Evolutionary conservation across 345 rosid species (phyloP).

Genomic region (Gossypium arboreum): DNA sequence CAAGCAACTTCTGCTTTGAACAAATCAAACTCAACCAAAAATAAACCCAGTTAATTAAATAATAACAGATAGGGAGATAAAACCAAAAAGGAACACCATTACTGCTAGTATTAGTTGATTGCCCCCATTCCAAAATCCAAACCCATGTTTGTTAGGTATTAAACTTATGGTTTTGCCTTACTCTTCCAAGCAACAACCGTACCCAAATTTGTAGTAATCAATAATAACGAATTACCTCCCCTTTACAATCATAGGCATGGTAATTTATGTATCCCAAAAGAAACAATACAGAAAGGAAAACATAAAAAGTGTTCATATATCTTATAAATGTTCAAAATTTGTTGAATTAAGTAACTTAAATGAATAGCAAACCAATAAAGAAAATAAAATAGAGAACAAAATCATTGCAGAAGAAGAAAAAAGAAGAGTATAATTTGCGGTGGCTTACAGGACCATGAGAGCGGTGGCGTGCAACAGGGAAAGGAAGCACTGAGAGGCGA

Average conservation of each 20-base stretch:
- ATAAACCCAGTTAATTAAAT: not conserved
- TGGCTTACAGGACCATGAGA: conserved; percentile 78
- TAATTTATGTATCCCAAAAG: not conserved
- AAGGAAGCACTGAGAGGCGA: conserved; percentile 56
- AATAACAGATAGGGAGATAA: not conserved
- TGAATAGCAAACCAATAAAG: not conserved
- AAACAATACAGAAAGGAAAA: not conserved
- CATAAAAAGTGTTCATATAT: not conserved
- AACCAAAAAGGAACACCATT: not conserved
- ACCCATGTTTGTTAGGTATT: not conserved
- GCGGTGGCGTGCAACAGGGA: conserved; percentile 91
- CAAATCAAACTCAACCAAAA: conserved; percentile 1
- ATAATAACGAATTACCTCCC: not conserved
- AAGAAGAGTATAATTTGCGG: not conserved
- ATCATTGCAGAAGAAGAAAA: not conserved
- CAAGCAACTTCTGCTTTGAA: not conserved
- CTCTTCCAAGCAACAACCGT: not conserved
- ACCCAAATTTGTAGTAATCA: not conserved
- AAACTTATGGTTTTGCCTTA: not conserved
- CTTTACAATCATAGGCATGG: not conserved
- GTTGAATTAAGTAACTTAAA: not conserved
- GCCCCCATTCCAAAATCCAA: not conserved
- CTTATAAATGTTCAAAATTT: no score
- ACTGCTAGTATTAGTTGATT: not conserved
- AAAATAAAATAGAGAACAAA: not conserved